Evolutionary conservation across 2,329 filamentous ascomycete species (phyloP), one percentile per base, ranked within the genome.

Genomic region (Colletotrichum sp.): DNA sequence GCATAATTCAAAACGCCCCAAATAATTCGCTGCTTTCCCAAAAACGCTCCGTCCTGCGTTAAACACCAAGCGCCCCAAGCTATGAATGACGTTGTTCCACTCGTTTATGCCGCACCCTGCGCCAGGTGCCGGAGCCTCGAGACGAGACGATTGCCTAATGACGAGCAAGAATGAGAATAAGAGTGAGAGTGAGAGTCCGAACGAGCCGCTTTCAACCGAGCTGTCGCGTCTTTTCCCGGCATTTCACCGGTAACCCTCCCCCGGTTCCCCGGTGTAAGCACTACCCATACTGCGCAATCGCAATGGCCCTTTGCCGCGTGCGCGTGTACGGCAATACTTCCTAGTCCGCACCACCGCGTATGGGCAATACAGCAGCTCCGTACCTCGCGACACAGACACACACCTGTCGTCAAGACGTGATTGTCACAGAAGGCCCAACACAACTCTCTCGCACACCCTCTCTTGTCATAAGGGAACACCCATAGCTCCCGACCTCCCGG

Each of bases 201-300:
- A 26, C 43, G 34, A 26, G 43, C 48, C 65, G 48, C 21, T 24
- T 56, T 56, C 65, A 55, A 26, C 36, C 26, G n/a, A 43, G 34
- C 58, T n/a, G n/a, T 62, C 70, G 55, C 52, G 21, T 52, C 24
- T 21, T 66, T 26, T 24, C 36, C 38, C 62, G 68, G 60, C 21
- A 71, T 48, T 65, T 34, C 58, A 30, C 69, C 68, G 73, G 69
- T 43, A 58, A 60, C 55, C 62, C 26, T 72, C 32, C 62, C 56
- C 73, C 73, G 69, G 69, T 72, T 72, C 62, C 73, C 73, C 69
- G 62, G 69, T 52, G 52, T 64, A 66, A 67, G 73, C 72, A 58
- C 55, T 38, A 34, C 21, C 58, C 58, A 15, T 36, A 68, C 62
- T 61, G 30, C 26, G 55, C 36, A 13, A 62, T 58, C 43, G 69